phyloP scores from a whole-genome alignment of 2,329 filamentous ascomycete species.

The Mollisia scopiformis region DNA sequence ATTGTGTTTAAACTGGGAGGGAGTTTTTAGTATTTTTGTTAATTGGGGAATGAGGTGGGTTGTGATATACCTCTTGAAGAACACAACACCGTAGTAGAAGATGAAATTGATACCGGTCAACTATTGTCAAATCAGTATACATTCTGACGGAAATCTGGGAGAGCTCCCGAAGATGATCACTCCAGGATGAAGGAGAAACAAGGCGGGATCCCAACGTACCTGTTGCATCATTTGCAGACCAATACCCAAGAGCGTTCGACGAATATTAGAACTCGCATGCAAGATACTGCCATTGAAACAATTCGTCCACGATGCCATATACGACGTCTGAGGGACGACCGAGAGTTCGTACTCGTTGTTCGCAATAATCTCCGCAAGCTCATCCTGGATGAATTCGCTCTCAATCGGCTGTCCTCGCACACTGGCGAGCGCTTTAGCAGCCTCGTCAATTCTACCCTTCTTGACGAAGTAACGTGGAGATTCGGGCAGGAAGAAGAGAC shows the following conservation, averaged over 20 bases:
- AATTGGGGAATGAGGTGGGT: background rate
- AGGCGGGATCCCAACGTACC: no score
- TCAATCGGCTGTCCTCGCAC: slow-evolving; percentile 75
- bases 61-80: slow-evolving; percentile 64
- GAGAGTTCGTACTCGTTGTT: slow-evolving; percentile 85
- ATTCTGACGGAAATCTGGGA: no score
- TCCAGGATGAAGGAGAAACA: no score
- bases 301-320: slow-evolving; percentile 69
- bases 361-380: slow-evolving; percentile 84
- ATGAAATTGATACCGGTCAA: slow-evolving; percentile 85
- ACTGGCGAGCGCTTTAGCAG: slow-evolving; percentile 62
- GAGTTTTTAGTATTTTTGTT: background rate
- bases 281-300: slow-evolving; percentile 68
- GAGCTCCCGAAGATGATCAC: no score
- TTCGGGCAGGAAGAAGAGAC: slow-evolving; percentile 79
- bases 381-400: slow-evolving; percentile 75
- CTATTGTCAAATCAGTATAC: no score
- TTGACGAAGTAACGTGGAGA: slow-evolving; percentile 86
- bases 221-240: slow-evolving; percentile 83
- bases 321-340: slow-evolving; percentile 66
- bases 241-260: slow-evolving; percentile 71
- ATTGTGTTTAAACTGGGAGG: slow-evolving; percentile 68
- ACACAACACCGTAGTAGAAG: slow-evolving; percentile 84
- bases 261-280: slow-evolving; percentile 67
- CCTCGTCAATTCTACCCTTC: slow-evolving; percentile 69